phyloP scores from a whole-genome alignment of 805 yeast genomes.

The Kuraishia cidri region DNA sequence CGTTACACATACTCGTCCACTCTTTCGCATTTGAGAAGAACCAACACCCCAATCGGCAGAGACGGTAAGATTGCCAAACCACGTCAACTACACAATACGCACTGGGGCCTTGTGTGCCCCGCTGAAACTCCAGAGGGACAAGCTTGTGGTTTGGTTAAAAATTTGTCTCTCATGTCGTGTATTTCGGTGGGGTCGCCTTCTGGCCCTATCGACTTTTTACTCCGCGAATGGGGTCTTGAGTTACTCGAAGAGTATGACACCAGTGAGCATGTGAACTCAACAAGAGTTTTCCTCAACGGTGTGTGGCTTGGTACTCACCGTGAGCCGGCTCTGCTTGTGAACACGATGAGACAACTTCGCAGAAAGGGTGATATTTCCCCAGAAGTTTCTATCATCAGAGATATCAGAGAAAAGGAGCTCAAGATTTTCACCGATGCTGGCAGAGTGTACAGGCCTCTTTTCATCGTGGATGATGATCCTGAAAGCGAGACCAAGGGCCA shows the following conservation, averaged over 20 bases:
- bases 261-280: constrained; percentile 81
- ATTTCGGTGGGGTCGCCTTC: constrained; percentile 98
- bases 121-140: constrained; percentile 99
- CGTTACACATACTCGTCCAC: constrained; percentile 99
- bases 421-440: constrained; percentile 98
- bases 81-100: constrained; percentile 97
- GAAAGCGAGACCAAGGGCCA: constrained; percentile 65
- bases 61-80: constrained; percentile 99
- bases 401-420: constrained; percentile 93
- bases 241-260: constrained; percentile 95
- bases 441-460: constrained; percentile 93
- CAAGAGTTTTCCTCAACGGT: constrained; percentile 95
- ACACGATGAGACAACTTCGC: constrained; percentile 83
- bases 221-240: constrained; percentile 99
- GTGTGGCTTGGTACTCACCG: constrained; percentile 99
- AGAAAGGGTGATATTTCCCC: constrained; percentile 94
- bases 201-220: constrained; percentile 83
- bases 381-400: constrained; percentile 94
- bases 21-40: constrained; percentile 95
- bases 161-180: constrained; percentile 92
- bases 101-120: constrained; percentile 99
- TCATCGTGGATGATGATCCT: constrained; percentile 83
- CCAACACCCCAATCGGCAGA: constrained; percentile 98
- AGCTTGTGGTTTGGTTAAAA: constrained; percentile 98
- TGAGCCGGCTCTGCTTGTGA: constrained; percentile 88